Evolutionary conservation across 2,329 filamentous ascomycete genomes (phyloP), one percentile per base, ranked within the genome.

Genomic region (Iodosphaeria phyllophila): DNA sequence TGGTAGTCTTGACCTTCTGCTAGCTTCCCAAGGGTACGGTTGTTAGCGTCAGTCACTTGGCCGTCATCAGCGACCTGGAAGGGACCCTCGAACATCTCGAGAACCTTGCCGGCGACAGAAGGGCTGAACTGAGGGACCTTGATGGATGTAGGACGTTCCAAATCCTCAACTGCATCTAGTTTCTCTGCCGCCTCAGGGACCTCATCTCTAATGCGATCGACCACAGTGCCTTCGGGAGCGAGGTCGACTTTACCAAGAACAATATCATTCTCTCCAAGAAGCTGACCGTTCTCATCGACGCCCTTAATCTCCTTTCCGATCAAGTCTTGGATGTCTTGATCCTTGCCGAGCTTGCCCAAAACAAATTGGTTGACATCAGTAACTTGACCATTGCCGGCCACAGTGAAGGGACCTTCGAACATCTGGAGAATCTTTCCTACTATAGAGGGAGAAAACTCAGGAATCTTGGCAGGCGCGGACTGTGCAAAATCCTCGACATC

Each of bases 281-380:
- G 64, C 37, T 74, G 68, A n/a, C 69, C 70, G 43, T 70, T 53
- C 33, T 59, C 62, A 34, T 74, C 71, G 35, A 71, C 52, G 44
- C 71, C 74, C 52, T 74, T 74, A 34, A 72, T 61, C 12, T 72
- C 67, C 33, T 71, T 74, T 32, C 71, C 64, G 10, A 58, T 16
- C 2, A 47, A 24, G 18, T 37, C 27, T 11, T 42, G 31, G 14
- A 29, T 33, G n/a, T 43, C 43, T 21, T 43, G 38, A 6, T 37
- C 42, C 19, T 45, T 37, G 10, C 42, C 37, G 7, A 47, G 30
- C 27, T 42, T 42, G 20, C 43, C 43, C 3, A 46, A 32, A 12
- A 44, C 24, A 28, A 50, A 56, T 22, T 48, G 51, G 25, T 58
- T 56, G 29, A 54, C 50, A 26, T 62, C 56, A 22, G 51, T 53